Conservation (phyloP, 192 early-diverging fungal species). For the Coemansia sp. region DNA sequence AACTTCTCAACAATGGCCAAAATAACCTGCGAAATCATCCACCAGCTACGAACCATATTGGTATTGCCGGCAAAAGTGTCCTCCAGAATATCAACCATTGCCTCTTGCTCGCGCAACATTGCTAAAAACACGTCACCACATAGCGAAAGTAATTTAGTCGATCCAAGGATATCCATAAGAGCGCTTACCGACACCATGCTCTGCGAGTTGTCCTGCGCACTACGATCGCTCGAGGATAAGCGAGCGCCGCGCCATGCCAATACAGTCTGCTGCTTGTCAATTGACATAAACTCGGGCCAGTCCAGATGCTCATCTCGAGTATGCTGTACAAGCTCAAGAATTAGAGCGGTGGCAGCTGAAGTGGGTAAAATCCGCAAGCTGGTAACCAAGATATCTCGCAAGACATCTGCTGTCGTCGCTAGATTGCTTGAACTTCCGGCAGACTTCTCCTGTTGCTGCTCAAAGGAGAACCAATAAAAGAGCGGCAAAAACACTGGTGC, state of each 20-base stretch:
- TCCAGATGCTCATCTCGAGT: conserved; percentile 23
- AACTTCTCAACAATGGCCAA: conserved; percentile 63
- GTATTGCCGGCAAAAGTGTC: conserved; percentile 1
- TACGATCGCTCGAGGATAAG: conserved; percentile 5
- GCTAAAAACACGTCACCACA: conserved; percentile 73
- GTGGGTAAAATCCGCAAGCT: conserved; percentile 26
- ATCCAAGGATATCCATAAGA: conserved; percentile 64
- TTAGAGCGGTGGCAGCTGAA: conserved; percentile 13
- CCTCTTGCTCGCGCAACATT: conserved; percentile 67
- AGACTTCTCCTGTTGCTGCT: conserved; percentile 10
- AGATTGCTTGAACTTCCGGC: conserved; percentile 25
- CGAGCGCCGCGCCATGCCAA: not conserved
- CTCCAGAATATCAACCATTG: conserved; percentile 45
- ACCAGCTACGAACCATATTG: conserved; percentile 27
- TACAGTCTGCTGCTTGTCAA: not conserved
- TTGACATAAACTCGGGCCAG: conserved; percentile 32
- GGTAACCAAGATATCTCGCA: conserved; percentile 34
- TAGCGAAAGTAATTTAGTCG: conserved; percentile 56
- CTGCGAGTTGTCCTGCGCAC: conserved; percentile 1
- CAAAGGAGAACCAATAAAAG: conserved; percentile 57
- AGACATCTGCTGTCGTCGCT: conserved; percentile 43
- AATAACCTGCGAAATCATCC: conserved; percentile 50
- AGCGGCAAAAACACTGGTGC: conserved; percentile 54
- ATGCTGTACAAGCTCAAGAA: conserved; percentile 30
- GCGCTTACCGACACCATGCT: conserved; percentile 57